Evolutionary conservation across 2,329 filamentous ascomycete genomes (phyloP).

Genomic region (Sporothrix schenckii): DNA sequence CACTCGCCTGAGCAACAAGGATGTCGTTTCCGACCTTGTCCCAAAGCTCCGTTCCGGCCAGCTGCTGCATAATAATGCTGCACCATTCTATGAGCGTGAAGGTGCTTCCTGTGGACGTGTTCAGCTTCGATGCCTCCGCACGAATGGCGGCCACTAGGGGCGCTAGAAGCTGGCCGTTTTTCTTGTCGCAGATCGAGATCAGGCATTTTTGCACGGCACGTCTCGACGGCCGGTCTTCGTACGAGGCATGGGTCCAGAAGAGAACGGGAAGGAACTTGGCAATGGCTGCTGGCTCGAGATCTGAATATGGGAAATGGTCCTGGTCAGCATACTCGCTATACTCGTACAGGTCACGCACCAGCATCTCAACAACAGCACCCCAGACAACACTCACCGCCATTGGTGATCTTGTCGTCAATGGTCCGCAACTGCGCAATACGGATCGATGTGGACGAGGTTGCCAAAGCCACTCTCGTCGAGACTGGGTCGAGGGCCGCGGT

Average conservation of each 20-base stretch:
- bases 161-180: slow-evolving; percentile 61
- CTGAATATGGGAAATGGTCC: slow-evolving; percentile 40
- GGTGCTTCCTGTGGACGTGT: slow-evolving; percentile 76
- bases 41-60: slow-evolving; percentile 65
- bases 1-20: slow-evolving; percentile 69
- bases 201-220: slow-evolving; percentile 82
- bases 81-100: slow-evolving; percentile 93
- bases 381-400: slow-evolving; percentile 52
- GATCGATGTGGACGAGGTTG: slow-evolving; percentile 63
- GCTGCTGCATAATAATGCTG: slow-evolving; percentile 73
- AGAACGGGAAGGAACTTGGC: slow-evolving; percentile 68
- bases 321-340: not conserved
- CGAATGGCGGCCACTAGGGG: slow-evolving; percentile 69
- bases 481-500: slow-evolving; percentile 33
- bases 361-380: not conserved
- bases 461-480: slow-evolving; percentile 48
- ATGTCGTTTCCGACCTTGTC: slow-evolving; percentile 66
- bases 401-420: slow-evolving; percentile 60
- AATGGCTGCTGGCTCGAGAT: slow-evolving; percentile 54
- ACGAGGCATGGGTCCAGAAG: slow-evolving; percentile 85
- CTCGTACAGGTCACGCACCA: not conserved
- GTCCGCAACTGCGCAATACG: slow-evolving; percentile 59
- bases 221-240: slow-evolving; percentile 82
- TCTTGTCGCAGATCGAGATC: slow-evolving; percentile 60
- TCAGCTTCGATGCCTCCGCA: slow-evolving; percentile 72